phyloP scores from a whole-genome alignment of 257 asterid genomes.

The Oldenlandia corymbosa region DNA sequence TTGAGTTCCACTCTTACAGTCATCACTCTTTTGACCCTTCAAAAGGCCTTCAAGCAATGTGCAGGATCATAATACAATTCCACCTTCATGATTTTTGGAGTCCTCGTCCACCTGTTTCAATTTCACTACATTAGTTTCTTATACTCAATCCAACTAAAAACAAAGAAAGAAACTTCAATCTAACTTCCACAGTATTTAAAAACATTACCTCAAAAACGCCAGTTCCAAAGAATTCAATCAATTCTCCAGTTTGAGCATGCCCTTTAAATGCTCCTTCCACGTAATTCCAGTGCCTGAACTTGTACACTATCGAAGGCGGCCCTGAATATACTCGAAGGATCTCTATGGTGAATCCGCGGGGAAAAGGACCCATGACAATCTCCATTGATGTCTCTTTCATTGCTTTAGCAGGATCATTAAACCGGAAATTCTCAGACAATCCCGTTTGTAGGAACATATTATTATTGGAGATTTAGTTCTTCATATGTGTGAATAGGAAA shows the following conservation, averaged over 20 bases:
- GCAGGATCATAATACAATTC: conserved; percentile 50
- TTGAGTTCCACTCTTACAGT: conserved; percentile 3
- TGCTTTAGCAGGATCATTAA: conserved; percentile 52
- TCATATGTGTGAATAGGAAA: too few relatives aligned
- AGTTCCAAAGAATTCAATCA: conserved; percentile 45
- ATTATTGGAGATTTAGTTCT: too few relatives aligned
- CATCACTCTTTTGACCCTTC: conserved; percentile 30
- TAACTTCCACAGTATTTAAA: background rate
- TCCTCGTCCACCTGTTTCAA: conserved; percentile 43
- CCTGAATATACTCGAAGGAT: conserved; percentile 64
- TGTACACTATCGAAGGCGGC: conserved; percentile 57
- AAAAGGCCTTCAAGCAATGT: conserved; percentile 48
- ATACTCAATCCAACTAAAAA: background rate
- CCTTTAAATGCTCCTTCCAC: conserved; percentile 64
- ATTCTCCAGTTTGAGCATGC: conserved; percentile 51
- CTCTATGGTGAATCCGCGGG: conserved; percentile 66
- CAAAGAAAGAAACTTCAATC: too few relatives aligned
- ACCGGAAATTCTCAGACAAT: conserved; percentile 42
- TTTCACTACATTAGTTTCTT: background rate
- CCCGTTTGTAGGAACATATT: conserved; percentile 61
- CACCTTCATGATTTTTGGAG: conserved; percentile 44
- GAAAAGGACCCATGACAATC: conserved; percentile 44
- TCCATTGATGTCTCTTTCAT: conserved; percentile 46
- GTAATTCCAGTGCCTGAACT: conserved; percentile 78
- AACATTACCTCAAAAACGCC: conserved; percentile 41